Evolutionary conservation across 1,284 basidiomycete species (phyloP).

Genomic region (Marasmius sp.): DNA sequence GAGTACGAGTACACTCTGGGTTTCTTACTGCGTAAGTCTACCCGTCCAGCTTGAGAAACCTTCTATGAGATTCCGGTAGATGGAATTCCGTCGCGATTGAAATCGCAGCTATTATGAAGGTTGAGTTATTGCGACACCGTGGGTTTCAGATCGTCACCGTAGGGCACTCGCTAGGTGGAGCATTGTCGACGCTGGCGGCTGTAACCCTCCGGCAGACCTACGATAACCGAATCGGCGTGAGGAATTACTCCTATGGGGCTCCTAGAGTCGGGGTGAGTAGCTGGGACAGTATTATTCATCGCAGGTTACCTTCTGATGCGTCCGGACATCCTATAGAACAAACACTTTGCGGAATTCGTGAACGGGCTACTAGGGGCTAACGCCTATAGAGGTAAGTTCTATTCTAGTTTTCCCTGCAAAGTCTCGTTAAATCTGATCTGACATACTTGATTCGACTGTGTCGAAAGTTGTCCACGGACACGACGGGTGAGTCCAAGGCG

Average conservation of each 20-base stretch:
- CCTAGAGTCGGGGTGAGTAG: constrained; percentile 9
- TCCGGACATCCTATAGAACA: constrained; percentile 3
- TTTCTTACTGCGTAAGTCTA: constrained; percentile 22
- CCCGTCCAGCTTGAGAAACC: too few relatives aligned
- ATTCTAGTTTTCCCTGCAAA: neutral
- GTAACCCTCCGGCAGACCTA: constrained; percentile 41
- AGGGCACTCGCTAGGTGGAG: constrained; percentile 51
- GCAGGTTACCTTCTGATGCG: neutral
- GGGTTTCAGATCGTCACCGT: constrained; percentile 39
- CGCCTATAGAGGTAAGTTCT: constrained; percentile 29
- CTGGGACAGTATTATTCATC: neutral
- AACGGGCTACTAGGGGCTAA: constrained; percentile 8
- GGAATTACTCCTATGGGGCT: constrained; percentile 10
- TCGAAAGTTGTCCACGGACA: constrained; percentile 42
- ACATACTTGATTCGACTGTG: neutral
- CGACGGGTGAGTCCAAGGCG: constrained; percentile 34
- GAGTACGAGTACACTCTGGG: constrained; percentile 20
- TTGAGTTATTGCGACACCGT: constrained; percentile 13
- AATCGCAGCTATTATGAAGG: constrained; percentile 12
- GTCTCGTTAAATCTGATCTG: neutral
- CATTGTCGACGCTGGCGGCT: constrained; percentile 43
- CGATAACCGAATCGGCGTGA: constrained; percentile 20
- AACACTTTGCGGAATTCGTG: constrained; percentile 15
- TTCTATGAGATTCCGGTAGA: constrained; percentile 23
- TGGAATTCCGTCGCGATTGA: constrained; percentile 19